Evolutionary conservation across 2,329 filamentous ascomycete genomes (phyloP), one percentile per base, ranked within the genome.

Genomic region (Aspergillus niger): DNA sequence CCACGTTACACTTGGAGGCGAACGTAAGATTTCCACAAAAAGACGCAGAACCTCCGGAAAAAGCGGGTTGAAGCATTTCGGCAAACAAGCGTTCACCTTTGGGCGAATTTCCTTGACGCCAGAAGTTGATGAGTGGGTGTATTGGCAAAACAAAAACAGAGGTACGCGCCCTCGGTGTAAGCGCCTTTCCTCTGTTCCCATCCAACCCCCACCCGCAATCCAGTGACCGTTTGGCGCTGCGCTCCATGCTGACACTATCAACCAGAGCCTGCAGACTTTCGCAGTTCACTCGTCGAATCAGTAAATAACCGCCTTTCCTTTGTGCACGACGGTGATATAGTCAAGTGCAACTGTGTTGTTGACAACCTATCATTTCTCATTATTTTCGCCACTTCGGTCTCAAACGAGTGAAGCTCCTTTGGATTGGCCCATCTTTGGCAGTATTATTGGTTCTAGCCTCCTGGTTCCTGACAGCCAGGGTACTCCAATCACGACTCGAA

Each of bases 161-260:
- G 72, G 74, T 76, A 75, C 69, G 72, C 70, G 67, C 67, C 65
- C 32, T 55, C 58, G 65, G 62, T 63, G 38, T 67, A 64, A 63
- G 66, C 59, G 55, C 66, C 54, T 32, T 64, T 65, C 39, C 53
- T 62, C 51, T 57, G 57, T 66, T 64, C 56, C 58, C 63, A 65
- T 64, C 32, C 47, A 60, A 44, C 62, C 68, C 69, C 71, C 67
- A 66, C 63, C 62, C 59, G 28, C 50, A 70, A 72, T 73, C 77
- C 76, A 79, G 76, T 79, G 77, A 79, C 74, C 75, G 68, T 64
- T 66, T 62, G 63, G 58, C 64, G 69, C 73, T 80, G 78, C 77
- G 71, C 75, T 77, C 72, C 72, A 61, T 70, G 71, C 77, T 80
- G 74, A 80, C 76, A 74, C 72, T 70, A 76, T 69, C 62, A 58